A percentile compares a stretch with the other conserved stretches of the same genome.
phyloP scores from a whole-genome alignment of 1,139 yeast genomes.

The Nadsonia starkeyi-henricii region DNA sequence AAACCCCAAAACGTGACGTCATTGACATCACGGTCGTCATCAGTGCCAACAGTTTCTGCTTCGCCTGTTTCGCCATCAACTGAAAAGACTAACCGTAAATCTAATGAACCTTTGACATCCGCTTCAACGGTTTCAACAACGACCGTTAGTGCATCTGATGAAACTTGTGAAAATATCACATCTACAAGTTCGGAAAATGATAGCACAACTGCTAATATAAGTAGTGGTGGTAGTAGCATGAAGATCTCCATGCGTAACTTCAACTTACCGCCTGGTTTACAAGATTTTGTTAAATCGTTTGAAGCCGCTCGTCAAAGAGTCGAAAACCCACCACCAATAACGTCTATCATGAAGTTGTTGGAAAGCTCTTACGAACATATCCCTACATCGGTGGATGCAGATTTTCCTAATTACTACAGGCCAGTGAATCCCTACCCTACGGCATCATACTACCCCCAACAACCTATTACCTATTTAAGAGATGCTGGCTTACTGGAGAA shows the following conservation, averaged over 20 bases:
- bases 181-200: neutral
- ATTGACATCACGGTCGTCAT: neutral
- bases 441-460: slow-evolving; percentile 83
- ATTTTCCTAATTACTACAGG: slow-evolving; percentile 65
- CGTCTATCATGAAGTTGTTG: slow-evolving; percentile 41
- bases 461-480: slow-evolving; percentile 39
- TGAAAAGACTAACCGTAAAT: neutral
- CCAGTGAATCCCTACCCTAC: slow-evolving; percentile 87
- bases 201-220: neutral
- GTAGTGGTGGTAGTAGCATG: neutral
- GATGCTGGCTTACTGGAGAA: slow-evolving; percentile 41
- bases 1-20: slow-evolving; percentile 3
- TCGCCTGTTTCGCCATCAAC: slow-evolving; percentile 10
- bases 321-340: slow-evolving; percentile 40
- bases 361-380: slow-evolving; percentile 74
- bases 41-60: slow-evolving; percentile 1
- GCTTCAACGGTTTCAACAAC: slow-evolving; percentile 4
- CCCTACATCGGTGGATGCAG: slow-evolving; percentile 89
- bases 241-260: slow-evolving; percentile 5
- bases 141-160: slow-evolving; percentile 4
- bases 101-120: neutral
- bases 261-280: slow-evolving; percentile 35
- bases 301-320: slow-evolving; percentile 33
- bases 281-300: slow-evolving; percentile 32
- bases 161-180: neutral